Base-by-base conservation (phyloP, 2,329 filamentous ascomycete genomes). In the Ceratocystis variospora region DNA sequence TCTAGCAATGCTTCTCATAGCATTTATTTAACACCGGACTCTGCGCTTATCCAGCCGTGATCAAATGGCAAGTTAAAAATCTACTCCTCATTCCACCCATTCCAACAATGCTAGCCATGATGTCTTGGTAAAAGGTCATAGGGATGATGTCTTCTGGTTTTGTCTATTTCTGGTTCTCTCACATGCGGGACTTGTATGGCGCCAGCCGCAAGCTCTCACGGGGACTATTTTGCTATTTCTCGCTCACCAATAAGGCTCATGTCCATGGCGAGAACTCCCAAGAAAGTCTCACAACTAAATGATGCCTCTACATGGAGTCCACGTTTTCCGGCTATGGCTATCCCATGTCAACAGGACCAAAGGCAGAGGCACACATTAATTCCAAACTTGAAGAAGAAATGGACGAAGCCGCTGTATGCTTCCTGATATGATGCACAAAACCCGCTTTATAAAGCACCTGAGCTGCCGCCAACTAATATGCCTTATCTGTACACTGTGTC, bases 51-150 rank as follows among this genome's bases (percentile, higher is more conserved):
- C 19, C 6, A 37, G 33, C 5, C 17, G 19, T 6, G 31, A 22
- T 33, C 17, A 31, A 33, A 63, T 25, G 22, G 61, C 48, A 65
- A 61, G 64, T 61, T 6, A 28, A 5, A 37, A 25, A 48, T n/a
- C n/a, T 50, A 25, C 12, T 19, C 19, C 37, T 22, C 12, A 61
- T 17, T 10, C 33, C 22, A 28, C 10, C 1, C 12, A 53, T 22
- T 22, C 48, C 25, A 22, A 25, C 6, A 37, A 44, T 41, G 5
- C 31, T 45, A 65, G 64, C 64, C 31, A 37, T 65, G 64, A 65
- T 65, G 64, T 50, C 57, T n/a, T 65, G 64, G 64, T 65, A 65
- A 65, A 65, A 65, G 64, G 64, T 65, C 64, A 61, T 53, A 65
- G 37, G 55, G 37, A 25, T 4, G 4, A 37, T 17, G 12, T 61